Evolutionary conservation across 805 yeast species (phyloP).

Genomic region (Nadsonia fulvescens): DNA sequence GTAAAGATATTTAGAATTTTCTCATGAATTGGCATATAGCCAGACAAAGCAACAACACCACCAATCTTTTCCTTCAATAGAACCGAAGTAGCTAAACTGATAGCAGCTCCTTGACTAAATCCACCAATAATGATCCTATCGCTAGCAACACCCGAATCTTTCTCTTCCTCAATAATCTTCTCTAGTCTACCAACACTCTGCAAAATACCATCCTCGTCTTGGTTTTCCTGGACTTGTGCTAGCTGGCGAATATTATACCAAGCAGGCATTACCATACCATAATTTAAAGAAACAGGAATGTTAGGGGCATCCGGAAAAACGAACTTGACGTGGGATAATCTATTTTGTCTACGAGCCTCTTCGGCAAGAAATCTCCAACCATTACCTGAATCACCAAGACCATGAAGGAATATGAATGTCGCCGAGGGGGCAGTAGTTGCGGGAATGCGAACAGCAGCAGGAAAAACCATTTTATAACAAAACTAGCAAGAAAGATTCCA

Average conservation of each 20-base stretch:
- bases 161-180: slow-evolving; percentile 17
- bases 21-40: slow-evolving; percentile 32
- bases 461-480: too few species aligned
- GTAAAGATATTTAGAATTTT: slow-evolving; percentile 7
- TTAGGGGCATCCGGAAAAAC: slow-evolving; percentile 85
- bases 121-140: slow-evolving; percentile 75
- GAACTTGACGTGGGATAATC: slow-evolving; percentile 41
- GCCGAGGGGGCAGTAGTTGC: slow-evolving; percentile 32
- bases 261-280: slow-evolving; percentile 51
- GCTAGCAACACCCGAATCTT: slow-evolving; percentile 19
- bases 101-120: slow-evolving; percentile 85
- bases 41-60: slow-evolving; percentile 64
- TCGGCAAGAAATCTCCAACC: slow-evolving; percentile 82
- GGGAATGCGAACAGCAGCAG: slow-evolving; percentile 15
- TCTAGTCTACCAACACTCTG: slow-evolving; percentile 15
- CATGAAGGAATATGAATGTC: slow-evolving; percentile 66
- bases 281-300: slow-evolving; percentile 48
- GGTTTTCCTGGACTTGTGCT: slow-evolving; percentile 14
- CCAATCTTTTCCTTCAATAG: slow-evolving; percentile 36
- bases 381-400: slow-evolving; percentile 77
- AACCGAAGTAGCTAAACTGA: slow-evolving; percentile 28
- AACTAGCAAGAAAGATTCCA: too few species aligned
- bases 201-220: slow-evolving; percentile 23
- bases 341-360: slow-evolving; percentile 25
- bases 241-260: slow-evolving; percentile 66